Evolutionary conservation across 768 basidiomycete genomes (phyloP).

Genomic region (Mycena filopes): DNA sequence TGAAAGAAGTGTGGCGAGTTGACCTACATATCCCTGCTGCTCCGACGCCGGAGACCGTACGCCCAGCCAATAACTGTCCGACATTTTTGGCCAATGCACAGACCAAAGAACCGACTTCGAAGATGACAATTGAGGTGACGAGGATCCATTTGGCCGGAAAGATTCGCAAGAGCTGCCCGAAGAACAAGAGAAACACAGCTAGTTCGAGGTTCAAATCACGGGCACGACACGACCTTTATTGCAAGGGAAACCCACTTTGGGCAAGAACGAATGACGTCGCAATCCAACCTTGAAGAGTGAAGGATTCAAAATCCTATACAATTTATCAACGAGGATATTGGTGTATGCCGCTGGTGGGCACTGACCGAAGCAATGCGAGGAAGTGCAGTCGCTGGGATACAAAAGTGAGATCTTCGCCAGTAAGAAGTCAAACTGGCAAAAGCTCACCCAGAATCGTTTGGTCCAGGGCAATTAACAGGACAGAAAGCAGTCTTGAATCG

Average conservation of each 20-base stretch:
- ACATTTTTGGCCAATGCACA: constrained; percentile 47
- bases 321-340: constrained; percentile 22
- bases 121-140: constrained; percentile 37
- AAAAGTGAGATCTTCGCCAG: too few relatives aligned
- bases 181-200: constrained; percentile 40
- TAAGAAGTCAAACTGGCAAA: too few relatives aligned
- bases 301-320: constrained; percentile 14
- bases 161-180: constrained; percentile 44
- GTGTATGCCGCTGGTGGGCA: neutral
- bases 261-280: constrained; percentile 38
- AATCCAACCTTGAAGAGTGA: constrained; percentile 23
- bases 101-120: constrained; percentile 56
- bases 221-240: too few relatives aligned
- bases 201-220: neutral
- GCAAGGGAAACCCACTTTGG: constrained; percentile 13
- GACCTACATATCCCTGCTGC: constrained; percentile 44
- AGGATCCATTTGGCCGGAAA: constrained; percentile 44
- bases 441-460: constrained; percentile 9
- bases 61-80: constrained; percentile 49
- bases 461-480: constrained; percentile 5
- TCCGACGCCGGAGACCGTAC: constrained; percentile 55
- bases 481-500: neutral
- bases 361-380: constrained; percentile 20
- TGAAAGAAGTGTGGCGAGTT: neutral
- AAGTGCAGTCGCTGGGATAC: constrained; percentile 3